Conservation (phyloP, 306 rosid genomes). For the Luffa aegyptiaca region DNA sequence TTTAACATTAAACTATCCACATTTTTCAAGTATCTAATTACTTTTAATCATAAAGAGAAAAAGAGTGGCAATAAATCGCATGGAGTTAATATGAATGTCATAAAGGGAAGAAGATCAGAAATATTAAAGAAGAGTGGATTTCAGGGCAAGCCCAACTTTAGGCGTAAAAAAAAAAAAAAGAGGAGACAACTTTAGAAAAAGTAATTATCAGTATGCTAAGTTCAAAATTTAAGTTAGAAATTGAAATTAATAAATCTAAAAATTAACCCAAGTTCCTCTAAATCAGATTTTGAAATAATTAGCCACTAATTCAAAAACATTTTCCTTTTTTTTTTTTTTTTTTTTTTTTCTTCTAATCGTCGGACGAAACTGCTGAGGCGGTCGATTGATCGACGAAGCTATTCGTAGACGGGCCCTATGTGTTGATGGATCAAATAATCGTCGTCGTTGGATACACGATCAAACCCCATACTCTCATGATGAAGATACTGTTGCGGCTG, state of each 20-base stretch:
- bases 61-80: neutral
- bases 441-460: slow-evolving; percentile 46
- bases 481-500: slow-evolving; percentile 11
- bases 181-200: neutral
- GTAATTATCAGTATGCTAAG: neutral
- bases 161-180: neutral
- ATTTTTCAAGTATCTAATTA: too few species aligned
- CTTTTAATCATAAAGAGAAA: too few species aligned
- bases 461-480: slow-evolving; percentile 44
- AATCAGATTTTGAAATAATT: slow-evolving; percentile 3
- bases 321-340: too few species aligned
- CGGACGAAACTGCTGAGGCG: neutral
- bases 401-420: slow-evolving; percentile 47
- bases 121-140: neutral
- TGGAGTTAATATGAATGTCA: neutral
- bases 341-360: neutral
- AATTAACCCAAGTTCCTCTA: neutral
- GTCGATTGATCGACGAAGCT: slow-evolving; percentile 33
- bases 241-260: neutral
- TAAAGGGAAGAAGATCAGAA: neutral
- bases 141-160: neutral
- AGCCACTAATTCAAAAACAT: neutral
- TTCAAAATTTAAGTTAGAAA: slow-evolving; percentile 5
- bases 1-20: neutral
- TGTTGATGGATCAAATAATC: slow-evolving; percentile 79